Evolutionary conservation across 2,329 filamentous ascomycete genomes (phyloP).

Genomic region (Curvularia eragrostidis): DNA sequence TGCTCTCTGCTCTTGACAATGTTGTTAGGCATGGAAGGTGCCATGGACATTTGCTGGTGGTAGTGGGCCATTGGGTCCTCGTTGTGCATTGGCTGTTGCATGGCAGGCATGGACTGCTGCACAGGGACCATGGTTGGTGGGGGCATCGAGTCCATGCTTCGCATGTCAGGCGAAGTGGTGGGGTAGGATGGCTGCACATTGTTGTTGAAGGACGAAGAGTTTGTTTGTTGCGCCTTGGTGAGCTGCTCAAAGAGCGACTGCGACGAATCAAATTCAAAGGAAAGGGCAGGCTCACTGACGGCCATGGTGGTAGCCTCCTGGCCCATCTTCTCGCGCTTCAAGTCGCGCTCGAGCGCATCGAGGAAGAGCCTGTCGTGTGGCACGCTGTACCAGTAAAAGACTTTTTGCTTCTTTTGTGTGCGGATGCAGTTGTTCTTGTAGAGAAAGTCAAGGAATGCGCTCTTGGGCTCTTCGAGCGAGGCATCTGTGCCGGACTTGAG

Average conservation of each 20-base stretch:
- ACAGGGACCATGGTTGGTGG: conserved; percentile 80
- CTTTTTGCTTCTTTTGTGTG: conserved; percentile 99
- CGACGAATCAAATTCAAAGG: conserved; percentile 98
- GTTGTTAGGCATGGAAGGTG: conserved; percentile 72
- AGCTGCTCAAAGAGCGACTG: conserved; percentile 99
- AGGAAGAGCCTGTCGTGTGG: conserved; percentile 97
- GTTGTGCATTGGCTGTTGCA: conserved; percentile 62
- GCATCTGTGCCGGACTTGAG: conserved; percentile 98
- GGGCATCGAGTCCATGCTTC: conserved; percentile 92
- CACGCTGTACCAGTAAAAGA: conserved; percentile 99
- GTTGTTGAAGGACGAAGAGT: conserved; percentile 93
- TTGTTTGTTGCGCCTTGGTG: conserved; percentile 98
- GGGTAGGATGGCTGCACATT: conserved; percentile 71
- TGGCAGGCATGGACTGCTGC: conserved; percentile 40
- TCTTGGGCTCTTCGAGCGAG: conserved; percentile 98
- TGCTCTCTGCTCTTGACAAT: conserved; percentile 86
- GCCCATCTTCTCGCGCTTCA: conserved; percentile 99
- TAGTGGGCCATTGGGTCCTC: conserved; percentile 75
- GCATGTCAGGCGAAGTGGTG: conserved; percentile 85
- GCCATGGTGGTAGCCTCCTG: conserved; percentile 97
- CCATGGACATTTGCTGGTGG: conserved; percentile 74
- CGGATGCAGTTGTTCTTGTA: conserved; percentile 99
- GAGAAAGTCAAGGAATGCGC: conserved; percentile 95
- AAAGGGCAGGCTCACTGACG: conserved; percentile 94
- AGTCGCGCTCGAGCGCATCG: conserved; percentile 92